Conservation (phyloP, 768 basidiomycete genomes). For the Pilatotrama ljubarskyi region DNA sequence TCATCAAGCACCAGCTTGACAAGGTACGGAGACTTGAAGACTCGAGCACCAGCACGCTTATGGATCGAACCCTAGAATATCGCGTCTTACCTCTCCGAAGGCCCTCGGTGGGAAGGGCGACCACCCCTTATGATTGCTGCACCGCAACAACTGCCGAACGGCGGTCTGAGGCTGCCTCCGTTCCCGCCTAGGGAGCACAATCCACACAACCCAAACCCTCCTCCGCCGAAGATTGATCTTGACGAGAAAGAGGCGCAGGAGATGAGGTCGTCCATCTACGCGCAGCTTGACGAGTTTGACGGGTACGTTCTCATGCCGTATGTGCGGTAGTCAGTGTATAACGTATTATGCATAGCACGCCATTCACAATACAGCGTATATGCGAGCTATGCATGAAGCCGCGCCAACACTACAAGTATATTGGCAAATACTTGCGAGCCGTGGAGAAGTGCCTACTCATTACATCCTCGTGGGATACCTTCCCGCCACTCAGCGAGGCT, state of each 20-base stretch:
- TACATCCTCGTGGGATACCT: conserved; percentile 75
- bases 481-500: conserved; percentile 57
- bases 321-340: neutral
- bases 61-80: conserved; percentile 34
- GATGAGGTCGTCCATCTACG: conserved; percentile 56
- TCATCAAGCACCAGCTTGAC: conserved; percentile 70
- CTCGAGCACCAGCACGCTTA: neutral
- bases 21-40: conserved; percentile 44
- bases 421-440: conserved; percentile 88
- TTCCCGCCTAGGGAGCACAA: conserved; percentile 62
- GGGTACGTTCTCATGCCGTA: conserved; percentile 45
- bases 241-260: conserved; percentile 59
- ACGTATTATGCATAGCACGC: conserved; percentile 37
- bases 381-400: conserved; percentile 79
- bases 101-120: conserved; percentile 24
- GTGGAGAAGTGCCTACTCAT: conserved; percentile 81
- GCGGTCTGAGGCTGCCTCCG: conserved; percentile 70
- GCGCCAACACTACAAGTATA: conserved; percentile 65
- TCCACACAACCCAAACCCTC: conserved; percentile 47
- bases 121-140: conserved; percentile 45
- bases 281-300: conserved; percentile 73
- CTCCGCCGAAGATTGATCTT: conserved; percentile 60
- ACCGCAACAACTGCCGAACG: conserved; percentile 42
- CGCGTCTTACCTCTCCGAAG: conserved; percentile 31
- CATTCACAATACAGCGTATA: conserved; percentile 89